Base-by-base conservation (phyloP, 495 filamentous ascomycete genomes). In the Cercophora samala region DNA sequence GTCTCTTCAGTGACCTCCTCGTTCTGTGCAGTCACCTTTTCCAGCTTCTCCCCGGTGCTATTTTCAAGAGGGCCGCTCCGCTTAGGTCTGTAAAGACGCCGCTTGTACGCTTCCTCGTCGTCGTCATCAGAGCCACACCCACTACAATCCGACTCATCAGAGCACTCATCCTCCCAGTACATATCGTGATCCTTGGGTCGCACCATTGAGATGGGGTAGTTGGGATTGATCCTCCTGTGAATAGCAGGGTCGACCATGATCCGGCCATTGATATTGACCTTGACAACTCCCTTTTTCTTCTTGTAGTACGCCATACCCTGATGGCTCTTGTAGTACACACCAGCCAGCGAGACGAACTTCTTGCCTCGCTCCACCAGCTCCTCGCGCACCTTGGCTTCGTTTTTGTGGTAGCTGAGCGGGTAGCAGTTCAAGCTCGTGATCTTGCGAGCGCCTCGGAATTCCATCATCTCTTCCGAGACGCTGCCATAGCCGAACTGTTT, bases 161-260 rank as follows among this genome's bases (percentile, higher is more conserved):
- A 87, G 5, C 86, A 87, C 24, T 87, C 85, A 0, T 83, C 83
- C 4, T 80, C 78, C 46, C 88, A 86, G 1, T 91, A 70, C 8
- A 88, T 80, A 71, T 94, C 92, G 18, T 86, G 84, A 64, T 94
- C 89, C 66, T 91, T 90, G 13, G 89, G 88, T 63, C 91, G 88
- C 54, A 96, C 89, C 0, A 87, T 87, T 61, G 89, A 92, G 73
- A 97, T 89, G 18, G 86, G 85, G 71, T 97, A 97, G 70, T 97
- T 97, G 0, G 93, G 92, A 68, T 94, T 93, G 67, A 95, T 91
- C 3, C 92, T 86, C 24, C 93, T 86, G 79, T 94, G 92, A 62
- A 92, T 93, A 17, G 88, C 88, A 0, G 93, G 90, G 73, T 97
- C 93, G 51, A 97, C 84, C 93, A 97, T 97, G 68, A 97, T 87